These are phyloP conservation scores for Didymella pinodella DNA, from an alignment of 2,329 filamentous ascomycete genomes.

Conservation along the genomic window DNA sequence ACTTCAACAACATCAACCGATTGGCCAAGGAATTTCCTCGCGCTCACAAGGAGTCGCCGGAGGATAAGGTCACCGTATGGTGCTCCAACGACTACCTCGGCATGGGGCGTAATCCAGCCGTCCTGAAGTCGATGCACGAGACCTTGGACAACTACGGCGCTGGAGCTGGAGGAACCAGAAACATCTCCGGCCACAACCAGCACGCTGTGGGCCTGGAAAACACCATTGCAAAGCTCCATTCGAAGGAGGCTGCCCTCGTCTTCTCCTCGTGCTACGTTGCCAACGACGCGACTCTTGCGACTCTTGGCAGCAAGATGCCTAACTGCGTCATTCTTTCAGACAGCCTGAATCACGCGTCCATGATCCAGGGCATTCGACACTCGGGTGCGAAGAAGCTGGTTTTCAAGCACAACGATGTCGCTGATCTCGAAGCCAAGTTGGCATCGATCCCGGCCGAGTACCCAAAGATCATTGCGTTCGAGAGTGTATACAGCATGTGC, in stretches of 20 bases:
- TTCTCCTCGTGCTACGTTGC: conserved; percentile 99
- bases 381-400: conserved; percentile 97
- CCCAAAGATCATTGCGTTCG: conserved; percentile 98
- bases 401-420: conserved; percentile 98
- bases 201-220: conserved; percentile 87
- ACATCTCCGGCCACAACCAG: conserved; percentile 97
- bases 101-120: conserved; percentile 90
- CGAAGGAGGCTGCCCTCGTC: conserved; percentile 89
- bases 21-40: conserved; percentile 95
- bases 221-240: conserved; percentile 84
- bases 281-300: conserved; percentile 95
- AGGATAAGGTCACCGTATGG: conserved; percentile 95
- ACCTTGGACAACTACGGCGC: conserved; percentile 94
- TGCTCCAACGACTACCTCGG: conserved; percentile 99
- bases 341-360: conserved; percentile 96
- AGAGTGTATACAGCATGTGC: conserved; percentile 99
- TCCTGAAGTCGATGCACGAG: conserved; percentile 91
- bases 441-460: conserved; percentile 83
- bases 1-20: conserved; percentile 99
- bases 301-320: conserved; percentile 94
- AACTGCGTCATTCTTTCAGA: conserved; percentile 98
- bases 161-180: conserved; percentile 92
- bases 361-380: conserved; percentile 99
- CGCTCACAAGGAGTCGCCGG: conserved; percentile 84
- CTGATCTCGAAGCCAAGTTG: conserved; percentile 89